Conservation (phyloP, 805 yeast species). For the Wickerhamiella galacta region DNA sequence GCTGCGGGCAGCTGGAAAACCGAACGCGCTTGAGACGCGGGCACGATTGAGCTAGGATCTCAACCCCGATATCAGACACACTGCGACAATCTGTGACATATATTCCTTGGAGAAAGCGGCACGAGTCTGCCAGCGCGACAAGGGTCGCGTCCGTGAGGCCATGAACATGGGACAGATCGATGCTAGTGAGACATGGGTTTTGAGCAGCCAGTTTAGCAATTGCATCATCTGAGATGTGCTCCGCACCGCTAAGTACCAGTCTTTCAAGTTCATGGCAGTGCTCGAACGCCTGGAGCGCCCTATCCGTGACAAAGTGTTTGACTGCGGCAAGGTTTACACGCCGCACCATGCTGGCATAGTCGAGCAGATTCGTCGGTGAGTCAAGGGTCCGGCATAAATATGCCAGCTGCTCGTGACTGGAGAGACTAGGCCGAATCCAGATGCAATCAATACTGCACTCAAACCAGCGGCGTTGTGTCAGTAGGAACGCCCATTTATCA, state of each 20-base stretch:
- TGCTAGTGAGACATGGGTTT: conserved; percentile 61
- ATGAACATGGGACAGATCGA: conserved; percentile 70
- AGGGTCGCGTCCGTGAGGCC: conserved; percentile 57
- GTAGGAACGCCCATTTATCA: conserved; percentile 24
- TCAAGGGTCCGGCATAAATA: conserved; percentile 36
- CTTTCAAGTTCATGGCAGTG: conserved; percentile 66
- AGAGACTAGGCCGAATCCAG: conserved; percentile 76
- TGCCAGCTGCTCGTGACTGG: conserved; percentile 31
- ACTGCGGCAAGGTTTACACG: conserved; percentile 67
- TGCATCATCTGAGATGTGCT: conserved; percentile 41
- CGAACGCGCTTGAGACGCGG: conserved; percentile 69
- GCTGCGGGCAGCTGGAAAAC: conserved; percentile 49
- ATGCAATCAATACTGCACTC: conserved; percentile 57
- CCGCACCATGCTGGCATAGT: conserved; percentile 42
- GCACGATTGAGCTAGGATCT: conserved; percentile 41
- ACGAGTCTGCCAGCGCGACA: conserved; percentile 45
- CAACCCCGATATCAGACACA: conserved; percentile 51
- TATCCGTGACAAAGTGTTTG: conserved; percentile 49
- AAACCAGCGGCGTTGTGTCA: conserved; percentile 73
- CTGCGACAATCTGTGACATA: conserved; percentile 72
- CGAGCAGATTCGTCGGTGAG: conserved; percentile 35
- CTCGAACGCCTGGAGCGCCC: conserved; percentile 40
- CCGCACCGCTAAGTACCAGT: conserved; percentile 69
- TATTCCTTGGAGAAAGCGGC: conserved; percentile 70
- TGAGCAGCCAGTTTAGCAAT: conserved; percentile 43